phyloP scores from a whole-genome alignment of 208 protist genomes.

The Leishmania major region DNA sequence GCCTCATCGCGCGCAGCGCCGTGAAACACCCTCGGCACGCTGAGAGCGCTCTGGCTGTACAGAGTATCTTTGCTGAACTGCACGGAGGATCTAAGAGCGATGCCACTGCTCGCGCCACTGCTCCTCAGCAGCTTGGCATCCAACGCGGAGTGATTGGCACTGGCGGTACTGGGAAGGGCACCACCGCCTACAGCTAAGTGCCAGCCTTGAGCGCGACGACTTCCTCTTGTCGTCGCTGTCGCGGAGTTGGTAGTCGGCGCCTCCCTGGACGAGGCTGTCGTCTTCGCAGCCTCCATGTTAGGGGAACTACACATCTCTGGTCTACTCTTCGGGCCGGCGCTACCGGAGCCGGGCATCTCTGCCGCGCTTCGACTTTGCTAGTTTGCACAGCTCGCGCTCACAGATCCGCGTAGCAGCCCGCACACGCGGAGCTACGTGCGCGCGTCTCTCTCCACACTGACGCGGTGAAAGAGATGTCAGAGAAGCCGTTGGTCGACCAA shows the following conservation, averaged over 20 bases:
- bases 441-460: neutral
- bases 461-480: neutral
- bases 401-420: neutral
- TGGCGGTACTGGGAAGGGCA: neutral
- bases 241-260: neutral
- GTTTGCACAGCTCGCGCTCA: neutral
- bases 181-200: slow-evolving; percentile 11
- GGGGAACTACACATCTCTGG: slow-evolving; percentile 4
- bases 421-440: neutral
- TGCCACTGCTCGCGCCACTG: slow-evolving; percentile 2
- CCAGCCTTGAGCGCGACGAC: slow-evolving; percentile 24
- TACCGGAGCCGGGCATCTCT: neutral
- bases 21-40: neutral
- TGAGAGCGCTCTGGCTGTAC: neutral
- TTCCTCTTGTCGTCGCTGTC: slow-evolving; percentile 18
- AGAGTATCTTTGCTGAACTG: slow-evolving; percentile 19
- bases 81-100: slow-evolving; percentile 20
- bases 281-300: neutral
- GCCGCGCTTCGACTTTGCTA: neutral
- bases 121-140: slow-evolving; percentile 3
- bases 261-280: neutral
- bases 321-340: neutral
- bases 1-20: slow-evolving; percentile 1
- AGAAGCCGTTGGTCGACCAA: neutral
- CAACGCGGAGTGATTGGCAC: neutral